A percentile compares a stretch with the other conserved stretches of the same genome.
Conservation (phyloP, 2,329 filamentous ascomycete species). For the Davidsoniella eucalypti region DNA sequence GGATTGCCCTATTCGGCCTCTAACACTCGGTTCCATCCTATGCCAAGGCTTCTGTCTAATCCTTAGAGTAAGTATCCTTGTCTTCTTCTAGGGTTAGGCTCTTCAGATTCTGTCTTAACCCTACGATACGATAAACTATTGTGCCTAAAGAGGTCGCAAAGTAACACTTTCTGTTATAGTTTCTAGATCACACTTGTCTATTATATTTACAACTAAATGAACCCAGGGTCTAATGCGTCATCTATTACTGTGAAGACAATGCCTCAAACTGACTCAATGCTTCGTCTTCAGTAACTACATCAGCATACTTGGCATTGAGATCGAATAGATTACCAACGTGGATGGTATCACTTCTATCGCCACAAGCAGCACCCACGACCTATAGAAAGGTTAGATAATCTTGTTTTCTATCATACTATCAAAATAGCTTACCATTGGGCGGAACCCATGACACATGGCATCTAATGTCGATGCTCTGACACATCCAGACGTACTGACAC, state of each 20-base stretch:
- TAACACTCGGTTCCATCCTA: no score
- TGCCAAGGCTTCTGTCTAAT: no score
- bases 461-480: constrained; percentile 29
- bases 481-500: constrained; percentile 31
- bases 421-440: constrained; percentile 24
- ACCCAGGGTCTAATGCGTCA: no score
- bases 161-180: no score
- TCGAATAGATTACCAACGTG: constrained; percentile 29
- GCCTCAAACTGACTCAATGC: constrained; percentile 17
- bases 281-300: constrained; percentile 26
- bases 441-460: constrained; percentile 26
- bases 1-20: no score
- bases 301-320: constrained; percentile 29
- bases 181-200: no score
- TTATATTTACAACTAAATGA: no score
- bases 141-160: no score
- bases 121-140: no score
- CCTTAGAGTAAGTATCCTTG: no score
- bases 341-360: constrained; percentile 27
- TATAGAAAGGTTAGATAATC: constrained; percentile 11
- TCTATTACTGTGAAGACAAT: neutral
- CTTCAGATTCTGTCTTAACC: no score
- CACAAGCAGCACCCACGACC: constrained; percentile 28
- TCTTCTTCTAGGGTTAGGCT: no score
- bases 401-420: neutral